A percentile compares a stretch with the other conserved stretches of the same genome.
Conservation (phyloP, 2,329 filamentous ascomycete genomes). For the Fusarium longipes region DNA sequence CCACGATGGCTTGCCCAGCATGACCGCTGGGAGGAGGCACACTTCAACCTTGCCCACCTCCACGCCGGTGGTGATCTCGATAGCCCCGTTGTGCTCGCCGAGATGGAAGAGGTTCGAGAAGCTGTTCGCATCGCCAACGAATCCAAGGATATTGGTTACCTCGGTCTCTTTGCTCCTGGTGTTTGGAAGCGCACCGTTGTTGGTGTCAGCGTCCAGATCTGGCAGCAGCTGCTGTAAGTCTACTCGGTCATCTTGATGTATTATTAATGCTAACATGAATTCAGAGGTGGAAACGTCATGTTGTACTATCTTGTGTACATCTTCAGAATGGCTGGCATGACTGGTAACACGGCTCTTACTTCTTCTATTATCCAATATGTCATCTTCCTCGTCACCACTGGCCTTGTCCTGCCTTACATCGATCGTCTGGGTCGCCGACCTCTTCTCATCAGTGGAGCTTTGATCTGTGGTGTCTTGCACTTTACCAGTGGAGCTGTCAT, state of each 20-base stretch:
- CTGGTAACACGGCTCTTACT: conserved; percentile 55
- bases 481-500: conserved; percentile 62
- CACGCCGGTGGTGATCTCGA: conserved; percentile 66
- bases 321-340: conserved; percentile 69
- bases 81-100: conserved; percentile 66
- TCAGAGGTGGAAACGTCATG: conserved; percentile 62
- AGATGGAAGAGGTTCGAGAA: conserved; percentile 65
- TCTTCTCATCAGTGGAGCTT: conserved; percentile 59
- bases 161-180: conserved; percentile 58
- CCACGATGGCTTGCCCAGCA: conserved; percentile 73
- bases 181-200: conserved; percentile 64
- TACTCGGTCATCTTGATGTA: accelerated
- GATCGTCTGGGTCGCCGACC: conserved; percentile 61
- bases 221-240: conserved; percentile 61
- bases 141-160: conserved; percentile 53
- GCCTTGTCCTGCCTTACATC: conserved; percentile 60
- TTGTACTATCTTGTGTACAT: conserved; percentile 72
- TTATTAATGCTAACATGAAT: conserved; percentile 1
- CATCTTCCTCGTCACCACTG: conserved; percentile 65
- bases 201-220: conserved; percentile 64
- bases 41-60: conserved; percentile 64
- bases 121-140: conserved; percentile 53
- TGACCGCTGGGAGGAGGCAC: conserved; percentile 68
- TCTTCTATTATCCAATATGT: conserved; percentile 67
- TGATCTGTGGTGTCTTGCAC: conserved; percentile 59